Conservation (phyloP, 176 grass and related monocot genomes). For the Lolium perenne region DNA sequence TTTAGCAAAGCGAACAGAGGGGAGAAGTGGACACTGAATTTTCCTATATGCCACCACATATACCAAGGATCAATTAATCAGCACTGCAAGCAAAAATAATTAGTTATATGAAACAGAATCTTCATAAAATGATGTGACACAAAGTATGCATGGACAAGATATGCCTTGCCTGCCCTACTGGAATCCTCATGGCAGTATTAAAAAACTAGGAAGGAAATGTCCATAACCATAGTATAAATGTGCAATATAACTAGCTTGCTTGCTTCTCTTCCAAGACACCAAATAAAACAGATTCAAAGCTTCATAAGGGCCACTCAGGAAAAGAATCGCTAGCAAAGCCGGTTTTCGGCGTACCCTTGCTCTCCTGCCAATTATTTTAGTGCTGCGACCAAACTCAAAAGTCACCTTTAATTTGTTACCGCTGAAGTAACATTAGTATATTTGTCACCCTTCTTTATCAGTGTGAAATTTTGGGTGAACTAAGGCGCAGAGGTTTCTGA, state of each 20-base stretch:
- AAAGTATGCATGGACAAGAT: conserved; percentile 37
- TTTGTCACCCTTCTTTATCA: neutral
- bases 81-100: neutral
- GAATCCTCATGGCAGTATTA: conserved; percentile 10
- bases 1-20: conserved; percentile 26
- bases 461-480: neutral
- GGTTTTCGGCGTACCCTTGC: neutral
- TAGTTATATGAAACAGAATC: conserved; percentile 21
- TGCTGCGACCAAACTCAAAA: neutral
- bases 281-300: conserved; percentile 26
- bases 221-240: neutral
- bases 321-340: neutral
- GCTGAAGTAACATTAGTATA: neutral
- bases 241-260: neutral
- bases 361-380: neutral
- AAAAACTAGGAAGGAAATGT: conserved; percentile 1
- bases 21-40: conserved; percentile 25
- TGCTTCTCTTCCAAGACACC: conserved; percentile 17
- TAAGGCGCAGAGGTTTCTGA: no score
- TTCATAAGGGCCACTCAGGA: conserved; percentile 3
- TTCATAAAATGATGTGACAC: conserved; percentile 20
- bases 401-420: neutral
- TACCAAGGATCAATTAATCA: conserved; percentile 26
- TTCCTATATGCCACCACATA: conserved; percentile 29
- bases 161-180: conserved; percentile 48